Evolutionary conservation across 768 basidiomycete species (phyloP), one percentile per base, ranked within the genome.

Genomic region (Dentipellis sp.): DNA sequence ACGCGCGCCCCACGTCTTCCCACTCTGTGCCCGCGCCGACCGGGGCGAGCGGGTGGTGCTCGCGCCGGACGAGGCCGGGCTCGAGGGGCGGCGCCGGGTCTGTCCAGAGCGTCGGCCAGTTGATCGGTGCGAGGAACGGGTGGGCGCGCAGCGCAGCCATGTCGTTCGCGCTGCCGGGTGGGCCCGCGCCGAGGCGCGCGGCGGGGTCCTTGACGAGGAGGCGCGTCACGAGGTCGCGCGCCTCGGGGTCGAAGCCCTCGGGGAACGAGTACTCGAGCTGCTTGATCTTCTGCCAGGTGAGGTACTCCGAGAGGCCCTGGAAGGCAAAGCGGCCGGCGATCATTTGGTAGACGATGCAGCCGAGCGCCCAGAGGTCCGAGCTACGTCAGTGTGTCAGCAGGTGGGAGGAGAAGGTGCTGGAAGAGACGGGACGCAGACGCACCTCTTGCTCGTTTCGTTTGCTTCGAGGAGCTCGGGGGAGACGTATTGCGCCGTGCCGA

Each of bases 231-330:
- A 99, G 75, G 68, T 92, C 90, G 62, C 82, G 80, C 4, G 92
- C 93, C 40, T 85, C 78, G 47, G 77, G 73, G 64, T 95, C 91
- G 64, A 97, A 94, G 1, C 82, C 86, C 9, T 86, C 84, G 0
- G 95, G 93, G 66, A 94, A 91, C 19, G 80, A 75, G 71, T 93
- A 97, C 47, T 95, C 88, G 49, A 90, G 75, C 47, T 82, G 78
- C 70, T 94, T 88, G 71, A 98, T 91, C 72, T 92, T 93, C 66
- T 97, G 87, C 81, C 93, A 94, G 35, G 89, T 97, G 57, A 97
- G 81, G 66, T 94, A 97, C 58, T 97, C 92, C 0, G 94, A 93
- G 6, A 84, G 75, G 4, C 88, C 94, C 59, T 89, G 82, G 74
- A 99, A 99, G 1, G 94, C 90, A 62, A 94, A 94, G 42, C 81